Percentiles rank a stretch among this genome's conserved stretches.
Evolutionary conservation across 192 early-diverging fungal genomes (phyloP).

Genomic region (Coemansia interrupta): DNA sequence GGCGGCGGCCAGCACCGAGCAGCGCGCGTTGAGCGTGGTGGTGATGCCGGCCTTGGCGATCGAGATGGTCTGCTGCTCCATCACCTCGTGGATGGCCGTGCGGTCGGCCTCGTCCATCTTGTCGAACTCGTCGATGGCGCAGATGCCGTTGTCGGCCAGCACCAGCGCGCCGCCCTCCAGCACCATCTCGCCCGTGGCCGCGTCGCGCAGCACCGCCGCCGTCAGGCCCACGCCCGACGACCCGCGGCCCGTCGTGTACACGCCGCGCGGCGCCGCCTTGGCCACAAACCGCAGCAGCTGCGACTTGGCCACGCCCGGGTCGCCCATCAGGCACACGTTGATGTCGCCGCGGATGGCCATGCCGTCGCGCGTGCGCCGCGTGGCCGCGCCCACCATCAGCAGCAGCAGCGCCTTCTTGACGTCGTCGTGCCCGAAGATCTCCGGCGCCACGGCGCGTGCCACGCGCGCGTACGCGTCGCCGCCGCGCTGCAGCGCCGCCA

Average conservation of each 20-base stretch:
- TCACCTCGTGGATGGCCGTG: constrained; percentile 98
- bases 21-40: constrained; percentile 92
- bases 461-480: constrained; percentile 75
- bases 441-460: constrained; percentile 76
- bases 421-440: constrained; percentile 90
- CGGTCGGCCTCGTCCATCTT: constrained; percentile 98
- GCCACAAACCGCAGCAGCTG: constrained; percentile 93
- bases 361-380: constrained; percentile 82
- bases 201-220: constrained; percentile 88
- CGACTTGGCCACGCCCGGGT: constrained; percentile 97
- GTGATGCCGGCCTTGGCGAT: constrained; percentile 98
- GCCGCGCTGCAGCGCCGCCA: constrained; percentile 59
- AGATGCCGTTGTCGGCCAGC: constrained; percentile 95
- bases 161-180: constrained; percentile 97
- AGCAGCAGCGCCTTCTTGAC: constrained; percentile 88
- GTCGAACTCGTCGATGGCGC: constrained; percentile 99
- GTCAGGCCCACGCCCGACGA: constrained; percentile 95
- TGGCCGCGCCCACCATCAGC: constrained; percentile 75
- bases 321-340: constrained; percentile 97
- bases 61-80: constrained; percentile 99
- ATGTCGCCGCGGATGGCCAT: constrained; percentile 97
- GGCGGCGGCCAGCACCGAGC: constrained; percentile 92
- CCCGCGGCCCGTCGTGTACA: constrained; percentile 96
- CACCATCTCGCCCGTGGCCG: constrained; percentile 91
- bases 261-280: constrained; percentile 91